Evolutionary conservation across 768 basidiomycete species (phyloP).

Genomic region (Kwoniella mangroviensis): DNA sequence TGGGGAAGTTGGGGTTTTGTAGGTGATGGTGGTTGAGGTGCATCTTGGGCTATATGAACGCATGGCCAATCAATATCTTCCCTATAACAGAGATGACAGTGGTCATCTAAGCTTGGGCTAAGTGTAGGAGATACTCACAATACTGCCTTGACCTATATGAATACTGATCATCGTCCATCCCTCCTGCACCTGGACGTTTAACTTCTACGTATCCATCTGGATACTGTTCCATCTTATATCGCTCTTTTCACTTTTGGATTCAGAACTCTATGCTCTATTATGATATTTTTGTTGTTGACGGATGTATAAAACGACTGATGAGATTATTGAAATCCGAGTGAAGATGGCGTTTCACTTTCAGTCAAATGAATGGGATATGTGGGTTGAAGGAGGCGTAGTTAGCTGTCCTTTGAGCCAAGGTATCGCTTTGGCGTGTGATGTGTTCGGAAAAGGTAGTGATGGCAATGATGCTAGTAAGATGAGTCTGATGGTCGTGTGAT

Average conservation of each 20-base stretch:
- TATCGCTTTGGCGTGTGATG: not conserved
- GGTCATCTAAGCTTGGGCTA: no score
- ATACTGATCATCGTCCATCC: slow-evolving; percentile 25
- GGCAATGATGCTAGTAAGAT: not conserved
- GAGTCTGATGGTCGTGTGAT: not conserved
- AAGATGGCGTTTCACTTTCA: slow-evolving; percentile 1
- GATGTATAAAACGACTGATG: not conserved
- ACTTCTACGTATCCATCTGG: slow-evolving; percentile 31
- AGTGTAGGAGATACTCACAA: slow-evolving; percentile 16
- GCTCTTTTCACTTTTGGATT: not conserved
- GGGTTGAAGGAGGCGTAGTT: not conserved
- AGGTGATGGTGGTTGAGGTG: slow-evolving; percentile 26
- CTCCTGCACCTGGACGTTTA: slow-evolving; percentile 25
- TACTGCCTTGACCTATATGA: slow-evolving; percentile 21
- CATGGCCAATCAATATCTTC: no score
- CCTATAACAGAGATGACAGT: no score
- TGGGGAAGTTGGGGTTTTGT: slow-evolving; percentile 27
- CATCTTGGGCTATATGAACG: slow-evolving; percentile 14
- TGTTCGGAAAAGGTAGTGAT: not conserved
- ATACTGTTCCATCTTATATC: slow-evolving; percentile 28
- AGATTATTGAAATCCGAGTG: not conserved
- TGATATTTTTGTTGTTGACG: not conserved
- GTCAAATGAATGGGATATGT: not conserved
- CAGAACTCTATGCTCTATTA: not conserved
- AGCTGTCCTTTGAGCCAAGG: not conserved